These are phyloP conservation scores for Talaromyces islandicus DNA, from an alignment of 2,329 filamentous ascomycete genomes.

Conservation along the genomic window DNA sequence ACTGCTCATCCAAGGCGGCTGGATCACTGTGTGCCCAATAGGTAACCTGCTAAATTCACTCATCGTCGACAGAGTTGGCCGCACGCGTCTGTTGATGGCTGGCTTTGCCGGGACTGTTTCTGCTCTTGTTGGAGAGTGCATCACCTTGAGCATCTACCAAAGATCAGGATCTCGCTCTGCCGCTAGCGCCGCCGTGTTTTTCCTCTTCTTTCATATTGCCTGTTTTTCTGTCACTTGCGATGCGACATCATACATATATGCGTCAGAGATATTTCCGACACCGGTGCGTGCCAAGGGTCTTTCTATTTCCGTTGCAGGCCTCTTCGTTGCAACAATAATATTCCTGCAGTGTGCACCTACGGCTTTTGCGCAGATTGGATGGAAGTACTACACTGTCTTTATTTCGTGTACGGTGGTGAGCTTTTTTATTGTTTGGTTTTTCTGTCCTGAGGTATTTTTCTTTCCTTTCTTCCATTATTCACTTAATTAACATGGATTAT, in stretches of 20 bases:
- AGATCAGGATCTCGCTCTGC: neutral
- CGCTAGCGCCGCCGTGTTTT: slow-evolving; percentile 7
- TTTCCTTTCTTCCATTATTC: neutral
- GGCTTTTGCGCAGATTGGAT: slow-evolving; percentile 10
- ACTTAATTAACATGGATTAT: neutral
- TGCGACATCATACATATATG: slow-evolving; percentile 14
- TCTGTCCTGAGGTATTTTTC: neutral
- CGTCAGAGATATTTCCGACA: slow-evolving; percentile 17
- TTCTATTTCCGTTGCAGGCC: slow-evolving; percentile 11
- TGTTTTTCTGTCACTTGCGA: slow-evolving; percentile 13
- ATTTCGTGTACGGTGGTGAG: slow-evolving; percentile 1
- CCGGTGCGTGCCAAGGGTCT: slow-evolving; percentile 15
- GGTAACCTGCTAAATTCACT: slow-evolving; percentile 11
- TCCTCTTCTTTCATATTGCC: slow-evolving; percentile 7
- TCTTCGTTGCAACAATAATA: slow-evolving; percentile 12
- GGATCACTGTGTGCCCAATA: slow-evolving; percentile 10
- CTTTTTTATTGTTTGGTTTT: slow-evolving; percentile 2
- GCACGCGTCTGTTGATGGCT: slow-evolving; percentile 6
- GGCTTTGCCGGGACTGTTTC: slow-evolving; percentile 3
- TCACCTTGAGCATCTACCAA: slow-evolving; percentile 7
- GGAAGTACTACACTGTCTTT: neutral
- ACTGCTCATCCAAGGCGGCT: slow-evolving; percentile 3
- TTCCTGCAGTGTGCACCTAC: slow-evolving; percentile 15
- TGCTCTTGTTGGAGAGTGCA: slow-evolving; percentile 6
- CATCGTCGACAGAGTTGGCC: slow-evolving; percentile 11